Conservation (phyloP, 2,329 filamentous ascomycete species). For the Aspergillus sp. region DNA sequence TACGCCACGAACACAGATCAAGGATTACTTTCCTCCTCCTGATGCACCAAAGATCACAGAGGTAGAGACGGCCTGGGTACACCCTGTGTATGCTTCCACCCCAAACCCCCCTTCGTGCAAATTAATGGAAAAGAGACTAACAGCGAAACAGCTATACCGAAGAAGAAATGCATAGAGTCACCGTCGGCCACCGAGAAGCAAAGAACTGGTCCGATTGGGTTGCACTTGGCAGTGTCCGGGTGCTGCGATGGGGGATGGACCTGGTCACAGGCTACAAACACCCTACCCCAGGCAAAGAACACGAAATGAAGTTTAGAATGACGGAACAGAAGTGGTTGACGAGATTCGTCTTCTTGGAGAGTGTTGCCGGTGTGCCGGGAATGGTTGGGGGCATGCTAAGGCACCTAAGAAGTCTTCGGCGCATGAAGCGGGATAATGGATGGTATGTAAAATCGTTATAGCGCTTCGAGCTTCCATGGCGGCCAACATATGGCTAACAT, state of each 20-base stretch:
- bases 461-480: background rate
- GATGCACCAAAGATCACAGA: constrained; percentile 61
- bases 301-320: constrained; percentile 61
- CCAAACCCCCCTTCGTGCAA: background rate
- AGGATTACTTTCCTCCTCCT: constrained; percentile 58
- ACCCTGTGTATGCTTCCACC: constrained; percentile 56
- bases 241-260: constrained; percentile 79
- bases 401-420: constrained; percentile 78
- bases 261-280: constrained; percentile 78
- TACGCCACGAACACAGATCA: constrained; percentile 35
- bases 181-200: constrained; percentile 73
- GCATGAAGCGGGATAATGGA: constrained; percentile 89
- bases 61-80: constrained; percentile 67
- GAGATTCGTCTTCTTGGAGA: constrained; percentile 90
- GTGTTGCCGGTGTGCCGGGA: constrained; percentile 89
- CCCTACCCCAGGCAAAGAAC: constrained; percentile 51
- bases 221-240: constrained; percentile 73
- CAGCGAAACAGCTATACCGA: constrained; percentile 60
- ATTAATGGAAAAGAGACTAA: background rate
- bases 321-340: constrained; percentile 87
- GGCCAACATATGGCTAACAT: background rate
- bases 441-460: constrained; percentile 52
- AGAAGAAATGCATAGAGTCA: constrained; percentile 73
- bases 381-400: constrained; percentile 96
- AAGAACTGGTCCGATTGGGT: constrained; percentile 73